Evolutionary conservation across 306 rosid species (phyloP).

Genomic region (Neltuma alba): DNA sequence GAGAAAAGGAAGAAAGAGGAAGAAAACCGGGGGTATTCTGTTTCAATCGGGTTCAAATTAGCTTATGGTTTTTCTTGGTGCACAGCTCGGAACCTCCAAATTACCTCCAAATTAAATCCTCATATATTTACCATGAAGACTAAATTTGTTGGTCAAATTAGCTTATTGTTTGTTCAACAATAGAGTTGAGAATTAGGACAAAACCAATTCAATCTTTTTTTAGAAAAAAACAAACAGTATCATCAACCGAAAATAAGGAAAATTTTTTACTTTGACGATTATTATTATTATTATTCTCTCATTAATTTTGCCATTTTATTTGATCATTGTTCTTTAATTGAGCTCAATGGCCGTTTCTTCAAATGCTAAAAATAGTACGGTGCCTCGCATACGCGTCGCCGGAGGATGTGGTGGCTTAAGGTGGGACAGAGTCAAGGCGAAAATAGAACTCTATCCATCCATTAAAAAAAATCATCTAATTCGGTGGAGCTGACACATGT

Average conservation of each 20-base stretch:
- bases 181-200: background rate
- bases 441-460: background rate
- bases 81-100: too few relatives aligned
- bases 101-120: too few relatives aligned
- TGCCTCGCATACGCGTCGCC: constrained; percentile 39
- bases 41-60: constrained; percentile 37
- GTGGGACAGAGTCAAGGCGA: constrained; percentile 43
- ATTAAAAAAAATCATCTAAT: constrained; percentile 21
- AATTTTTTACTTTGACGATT: background rate
- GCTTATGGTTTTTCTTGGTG: constrained; percentile 35
- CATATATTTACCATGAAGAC: too few relatives aligned
- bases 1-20: constrained; percentile 48
- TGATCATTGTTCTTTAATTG: background rate
- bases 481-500: constrained; percentile 26
- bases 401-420: constrained; percentile 36
- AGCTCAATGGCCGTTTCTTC: background rate
- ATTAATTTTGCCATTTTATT: background rate
- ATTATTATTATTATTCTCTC: background rate
- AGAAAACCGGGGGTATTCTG: constrained; percentile 42
- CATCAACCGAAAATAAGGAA: constrained; percentile 5
- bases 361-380: constrained; percentile 16
- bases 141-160: too few relatives aligned
- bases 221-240: background rate
- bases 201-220: background rate
- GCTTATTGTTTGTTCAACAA: constrained; percentile 37